These are phyloP conservation scores for Cryoendolithus antarcticus DNA, from an alignment of 2,329 filamentous ascomycete species.

Conservation along the genomic window DNA sequence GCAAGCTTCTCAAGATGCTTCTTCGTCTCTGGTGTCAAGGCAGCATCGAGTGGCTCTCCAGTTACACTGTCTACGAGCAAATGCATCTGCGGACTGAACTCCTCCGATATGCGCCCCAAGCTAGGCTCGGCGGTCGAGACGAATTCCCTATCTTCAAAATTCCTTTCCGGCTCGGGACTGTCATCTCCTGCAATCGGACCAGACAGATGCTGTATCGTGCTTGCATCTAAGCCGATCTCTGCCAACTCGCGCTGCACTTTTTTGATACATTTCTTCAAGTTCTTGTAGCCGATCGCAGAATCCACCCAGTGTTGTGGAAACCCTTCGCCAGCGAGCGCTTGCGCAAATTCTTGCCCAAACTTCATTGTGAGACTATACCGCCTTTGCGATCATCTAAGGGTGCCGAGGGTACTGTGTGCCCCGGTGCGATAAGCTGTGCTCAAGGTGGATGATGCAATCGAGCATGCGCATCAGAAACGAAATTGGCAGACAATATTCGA, in stretches of 20 bases:
- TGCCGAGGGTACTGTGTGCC: too few relatives aligned
- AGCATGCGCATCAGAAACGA: too few relatives aligned
- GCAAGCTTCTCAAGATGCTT: constrained; percentile 51
- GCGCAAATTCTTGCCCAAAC: constrained; percentile 68
- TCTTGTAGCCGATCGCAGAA: constrained; percentile 68
- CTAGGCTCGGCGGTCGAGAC: constrained; percentile 13
- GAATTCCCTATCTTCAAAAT: constrained; percentile 10
- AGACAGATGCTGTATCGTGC: constrained; percentile 56
- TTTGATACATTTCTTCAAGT: constrained; percentile 83
- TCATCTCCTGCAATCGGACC: constrained; percentile 21
- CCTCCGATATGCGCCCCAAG: constrained; percentile 15
- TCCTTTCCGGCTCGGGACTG: constrained; percentile 1
- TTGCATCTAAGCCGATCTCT: constrained; percentile 57
- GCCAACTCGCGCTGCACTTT: constrained; percentile 61
- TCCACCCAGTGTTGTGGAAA: constrained; percentile 62
- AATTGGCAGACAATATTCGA: too few relatives aligned
- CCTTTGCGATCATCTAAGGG: too few relatives aligned
- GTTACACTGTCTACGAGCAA: constrained; percentile 56
- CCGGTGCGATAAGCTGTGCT: too few relatives aligned
- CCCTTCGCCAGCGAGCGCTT: constrained; percentile 55
- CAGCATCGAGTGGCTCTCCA: constrained; percentile 56
- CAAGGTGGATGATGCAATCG: too few relatives aligned
- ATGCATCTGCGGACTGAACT: constrained; percentile 55
- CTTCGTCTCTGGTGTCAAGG: constrained; percentile 52
- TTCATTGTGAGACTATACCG: constrained; percentile 48